A percentile compares a stretch with the other conserved stretches of the same genome.
Evolutionary conservation across 2,329 filamentous ascomycete genomes (phyloP).

Genomic region (Arthroderma uncinatum): DNA sequence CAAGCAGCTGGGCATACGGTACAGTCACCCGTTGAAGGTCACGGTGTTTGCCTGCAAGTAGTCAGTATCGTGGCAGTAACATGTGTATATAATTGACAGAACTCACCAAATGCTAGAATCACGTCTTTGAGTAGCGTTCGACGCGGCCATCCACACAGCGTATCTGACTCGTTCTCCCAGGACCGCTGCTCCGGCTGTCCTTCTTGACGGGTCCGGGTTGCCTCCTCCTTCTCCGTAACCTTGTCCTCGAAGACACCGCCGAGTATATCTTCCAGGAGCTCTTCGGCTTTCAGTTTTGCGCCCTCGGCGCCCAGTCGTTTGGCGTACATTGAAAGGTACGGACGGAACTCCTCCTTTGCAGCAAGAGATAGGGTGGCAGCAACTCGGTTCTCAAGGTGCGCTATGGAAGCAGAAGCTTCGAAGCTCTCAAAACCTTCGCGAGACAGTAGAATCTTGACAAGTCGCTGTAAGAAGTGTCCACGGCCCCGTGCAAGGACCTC

Average conservation of each 20-base stretch:
- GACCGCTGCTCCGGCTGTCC: constrained; percentile 35
- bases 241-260: constrained; percentile 54
- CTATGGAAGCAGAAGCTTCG: constrained; percentile 82
- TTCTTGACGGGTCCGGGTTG: background rate
- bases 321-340: constrained; percentile 97
- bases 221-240: constrained; percentile 39
- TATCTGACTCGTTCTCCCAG: constrained; percentile 57
- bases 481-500: constrained; percentile 85
- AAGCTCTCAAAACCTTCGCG: constrained; percentile 87
- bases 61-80: constrained; percentile 25
- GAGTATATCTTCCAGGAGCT: constrained; percentile 70
- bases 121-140: constrained; percentile 81
- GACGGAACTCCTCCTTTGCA: constrained; percentile 80
- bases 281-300: constrained; percentile 77
- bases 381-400: constrained; percentile 88
- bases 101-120: constrained; percentile 80
- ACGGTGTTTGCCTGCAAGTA: constrained; percentile 68
- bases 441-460: constrained; percentile 79
- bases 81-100: constrained; percentile 10
- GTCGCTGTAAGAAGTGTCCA: constrained; percentile 78
- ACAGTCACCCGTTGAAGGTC: constrained; percentile 91
- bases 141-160: constrained; percentile 82
- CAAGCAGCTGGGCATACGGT: constrained; percentile 78
- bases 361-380: constrained; percentile 77
- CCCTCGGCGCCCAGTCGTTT: constrained; percentile 90